phyloP scores from a whole-genome alignment of 352 stramenopile genomes.

The Hyaloperonospora arabidopsidis region DNA sequence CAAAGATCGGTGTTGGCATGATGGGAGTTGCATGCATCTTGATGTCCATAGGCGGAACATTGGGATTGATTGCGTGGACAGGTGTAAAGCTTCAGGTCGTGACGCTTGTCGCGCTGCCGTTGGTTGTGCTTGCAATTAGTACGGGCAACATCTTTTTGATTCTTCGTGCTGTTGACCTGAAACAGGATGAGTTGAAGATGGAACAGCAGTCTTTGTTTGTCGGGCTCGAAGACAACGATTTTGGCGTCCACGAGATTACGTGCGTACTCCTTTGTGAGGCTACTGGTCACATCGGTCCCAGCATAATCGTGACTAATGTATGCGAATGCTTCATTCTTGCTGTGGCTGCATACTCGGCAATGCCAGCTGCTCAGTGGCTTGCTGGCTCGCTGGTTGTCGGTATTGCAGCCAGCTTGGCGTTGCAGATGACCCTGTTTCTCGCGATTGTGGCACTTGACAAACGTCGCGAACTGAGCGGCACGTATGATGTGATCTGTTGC shows the following conservation, averaged over 20 bases:
- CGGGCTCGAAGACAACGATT: slow-evolving; percentile 35
- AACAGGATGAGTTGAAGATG: slow-evolving; percentile 37
- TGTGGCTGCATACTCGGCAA: slow-evolving; percentile 48
- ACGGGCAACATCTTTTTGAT: slow-evolving; percentile 68
- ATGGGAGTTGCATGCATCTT: slow-evolving; percentile 56
- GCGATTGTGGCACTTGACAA: slow-evolving; percentile 59
- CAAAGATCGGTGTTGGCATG: slow-evolving; percentile 58
- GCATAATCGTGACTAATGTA: slow-evolving; percentile 41
- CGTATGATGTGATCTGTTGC: slow-evolving; percentile 57
- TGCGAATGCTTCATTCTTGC: slow-evolving; percentile 44
- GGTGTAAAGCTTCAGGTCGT: slow-evolving; percentile 60
- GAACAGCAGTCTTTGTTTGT: slow-evolving; percentile 46
- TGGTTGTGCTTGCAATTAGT: slow-evolving; percentile 60
- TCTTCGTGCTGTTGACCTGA: slow-evolving; percentile 44
- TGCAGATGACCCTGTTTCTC: slow-evolving; percentile 68
- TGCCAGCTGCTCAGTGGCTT: slow-evolving; percentile 63
- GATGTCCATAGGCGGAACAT: slow-evolving; percentile 48
- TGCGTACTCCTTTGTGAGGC: slow-evolving; percentile 43
- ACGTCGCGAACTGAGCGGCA: slow-evolving; percentile 48
- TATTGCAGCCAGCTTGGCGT: slow-evolving; percentile 40
- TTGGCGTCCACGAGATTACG: slow-evolving; percentile 44
- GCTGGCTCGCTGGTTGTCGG: slow-evolving; percentile 40
- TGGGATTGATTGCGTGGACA: slow-evolving; percentile 60
- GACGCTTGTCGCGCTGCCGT: slow-evolving; percentile 57
- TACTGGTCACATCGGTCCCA: slow-evolving; percentile 45